A percentile compares a stretch with the other conserved stretches of the same genome.
These are phyloP conservation scores for Ceratocystis cacaofunesta DNA, from an alignment of 2,329 filamentous ascomycete species.

Conservation along the genomic window DNA sequence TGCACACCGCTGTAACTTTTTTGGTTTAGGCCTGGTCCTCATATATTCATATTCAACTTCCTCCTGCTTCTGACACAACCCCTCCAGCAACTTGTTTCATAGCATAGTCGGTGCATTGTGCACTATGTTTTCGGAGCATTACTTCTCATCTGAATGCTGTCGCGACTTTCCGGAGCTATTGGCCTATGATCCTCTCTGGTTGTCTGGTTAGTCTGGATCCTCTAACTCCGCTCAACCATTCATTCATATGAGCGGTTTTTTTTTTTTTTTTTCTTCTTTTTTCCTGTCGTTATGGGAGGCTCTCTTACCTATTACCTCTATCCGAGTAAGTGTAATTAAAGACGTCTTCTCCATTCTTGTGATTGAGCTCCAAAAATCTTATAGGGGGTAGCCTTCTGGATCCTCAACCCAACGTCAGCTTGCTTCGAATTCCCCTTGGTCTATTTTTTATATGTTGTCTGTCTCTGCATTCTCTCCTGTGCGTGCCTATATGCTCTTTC, in stretches of 20 bases:
- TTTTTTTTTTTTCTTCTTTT: neutral
- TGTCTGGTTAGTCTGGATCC: neutral
- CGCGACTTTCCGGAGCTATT: neutral
- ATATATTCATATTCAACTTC: neutral
- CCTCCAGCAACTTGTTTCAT: neutral
- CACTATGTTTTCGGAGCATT: neutral
- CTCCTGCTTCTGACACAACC: neutral
- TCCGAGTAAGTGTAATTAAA: neutral
- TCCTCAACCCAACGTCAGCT: neutral
- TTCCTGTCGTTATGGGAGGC: neutral
- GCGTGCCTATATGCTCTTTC: neutral
- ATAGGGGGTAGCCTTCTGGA: neutral
- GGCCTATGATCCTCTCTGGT: neutral
- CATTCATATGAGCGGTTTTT: neutral
- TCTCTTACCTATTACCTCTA: neutral
- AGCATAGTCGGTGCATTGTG: neutral
- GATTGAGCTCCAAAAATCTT: neutral
- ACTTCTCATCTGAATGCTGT: neutral
- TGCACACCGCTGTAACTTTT: neutral
- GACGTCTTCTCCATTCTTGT: neutral
- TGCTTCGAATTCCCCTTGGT: neutral
- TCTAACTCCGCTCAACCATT: neutral
- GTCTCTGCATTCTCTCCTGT: neutral
- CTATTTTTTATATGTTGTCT: neutral
- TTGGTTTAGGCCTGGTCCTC: neutral